A percentile compares a stretch with the other conserved stretches of the same genome.
Evolutionary conservation across 257 asterid genomes (phyloP).

Genomic region (Penstemon eatonii): DNA sequence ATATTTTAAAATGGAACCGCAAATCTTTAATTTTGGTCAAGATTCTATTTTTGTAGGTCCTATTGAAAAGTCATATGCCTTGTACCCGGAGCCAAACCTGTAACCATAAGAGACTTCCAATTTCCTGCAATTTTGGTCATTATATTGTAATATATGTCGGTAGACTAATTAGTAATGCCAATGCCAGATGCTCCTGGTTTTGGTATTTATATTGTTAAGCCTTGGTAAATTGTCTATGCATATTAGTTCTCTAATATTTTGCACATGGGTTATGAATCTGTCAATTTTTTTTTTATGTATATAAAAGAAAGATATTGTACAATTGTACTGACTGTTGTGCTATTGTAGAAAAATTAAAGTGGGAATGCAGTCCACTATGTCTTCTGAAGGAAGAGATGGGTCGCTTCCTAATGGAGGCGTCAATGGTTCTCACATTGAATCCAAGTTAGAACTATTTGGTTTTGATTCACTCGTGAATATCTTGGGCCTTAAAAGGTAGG

Average conservation of each 20-base stretch:
- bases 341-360: constrained; percentile 59
- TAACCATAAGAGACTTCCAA: not conserved
- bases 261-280: not conserved
- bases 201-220: not conserved
- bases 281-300: not conserved
- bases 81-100: constrained; percentile 5
- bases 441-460: constrained; percentile 95
- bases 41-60: not conserved
- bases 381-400: constrained; percentile 58
- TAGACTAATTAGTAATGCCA: not conserved
- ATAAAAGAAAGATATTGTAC: constrained; percentile 9
- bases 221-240: constrained; percentile 11
- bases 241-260: not conserved
- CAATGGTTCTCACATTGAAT: constrained; percentile 66
- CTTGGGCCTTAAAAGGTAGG: constrained; percentile 94
- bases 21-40: too few species aligned
- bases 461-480: constrained; percentile 95
- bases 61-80: constrained; percentile 13
- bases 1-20: too few species aligned
- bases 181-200: constrained; percentile 9
- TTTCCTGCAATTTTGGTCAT: not conserved
- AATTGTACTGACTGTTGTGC: constrained; percentile 33
- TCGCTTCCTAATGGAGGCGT: constrained; percentile 45
- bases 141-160: not conserved
- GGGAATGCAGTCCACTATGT: constrained; percentile 35